Evolutionary conservation across 805 yeast species (phyloP), one percentile per base, ranked within the genome.

Genomic region (Ogataea pilisensis): DNA sequence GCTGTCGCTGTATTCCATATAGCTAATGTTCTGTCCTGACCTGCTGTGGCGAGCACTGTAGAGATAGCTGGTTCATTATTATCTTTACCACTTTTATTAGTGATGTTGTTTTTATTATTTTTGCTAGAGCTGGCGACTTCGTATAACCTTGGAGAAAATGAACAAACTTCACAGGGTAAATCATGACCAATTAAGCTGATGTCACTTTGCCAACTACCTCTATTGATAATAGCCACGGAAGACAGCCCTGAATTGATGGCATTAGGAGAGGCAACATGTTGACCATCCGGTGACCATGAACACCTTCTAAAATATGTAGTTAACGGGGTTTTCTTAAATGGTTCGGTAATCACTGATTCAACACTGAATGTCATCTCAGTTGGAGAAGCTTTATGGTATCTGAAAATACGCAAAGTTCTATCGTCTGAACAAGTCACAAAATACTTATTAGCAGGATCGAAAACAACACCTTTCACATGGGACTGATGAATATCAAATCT

Each of bases 371-470:
- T 83, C 55, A 85, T 72, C 46, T 84, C 95, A 32, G 69, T 69
- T 6, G 76, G 69, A 5, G 84, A 76, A 11, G 80, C 48, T 43
- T 81, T 78, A 51, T 88, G 88, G 60, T 90, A 93, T 42, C 97
- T 72, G 58, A 91, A 86, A 21, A 93, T 78, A 43, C 95, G 75
- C 36, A 91, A 80, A 0, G 96, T 84, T 55, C 99, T 72, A 63
- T 93, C 99, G 63, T 93, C 99, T 2, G 96, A 85, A 18, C 95
- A 90, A 0, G 99, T 91, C 7, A 96, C 97, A 67, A 93, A 93
- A 61, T 88, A 93, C 65, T 93, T 93, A 61, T 89, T 89, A 3
- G 99, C 99, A 0, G 99, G 99, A 60, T 93, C 99, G 63, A 93
- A 93, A 1, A 91, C 91, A 11, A 93, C 86, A 42, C 99, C 98